A percentile compares a stretch with the other conserved stretches of the same genome.
Evolutionary conservation across 2,329 filamentous ascomycete genomes (phyloP).

Genomic region (Colletotrichum echinochloae): DNA sequence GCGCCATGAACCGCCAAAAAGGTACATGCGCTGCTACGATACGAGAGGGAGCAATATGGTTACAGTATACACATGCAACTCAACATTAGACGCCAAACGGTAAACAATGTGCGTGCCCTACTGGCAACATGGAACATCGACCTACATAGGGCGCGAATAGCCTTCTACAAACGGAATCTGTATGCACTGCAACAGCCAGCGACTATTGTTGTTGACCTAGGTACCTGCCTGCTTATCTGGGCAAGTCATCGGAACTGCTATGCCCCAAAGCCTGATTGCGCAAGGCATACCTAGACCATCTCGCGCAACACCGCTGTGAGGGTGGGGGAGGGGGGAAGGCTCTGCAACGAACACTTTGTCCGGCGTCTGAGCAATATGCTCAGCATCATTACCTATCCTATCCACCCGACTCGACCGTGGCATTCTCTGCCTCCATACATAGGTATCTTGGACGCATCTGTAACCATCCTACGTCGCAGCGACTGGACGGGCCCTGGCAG

Average conservation of each 20-base stretch:
- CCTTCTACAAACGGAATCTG: not conserved
- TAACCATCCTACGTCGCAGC: slow-evolving; percentile 9
- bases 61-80: not conserved
- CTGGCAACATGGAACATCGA: not conserved
- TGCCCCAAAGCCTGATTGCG: not conserved
- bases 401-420: not conserved
- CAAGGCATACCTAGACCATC: not conserved
- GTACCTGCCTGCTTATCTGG: not conserved
- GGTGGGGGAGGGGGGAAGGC: no score
- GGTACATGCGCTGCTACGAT: slow-evolving; percentile 9
- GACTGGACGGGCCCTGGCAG: slow-evolving; percentile 35
- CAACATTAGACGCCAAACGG: not conserved
- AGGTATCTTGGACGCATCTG: slow-evolving; percentile 10
- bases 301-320: not conserved
- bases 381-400: not conserved
- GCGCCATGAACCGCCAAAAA: slow-evolving; percentile 12
- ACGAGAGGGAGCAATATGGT: not conserved
- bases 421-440: not conserved
- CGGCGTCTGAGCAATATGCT: no score
- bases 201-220: not conserved
- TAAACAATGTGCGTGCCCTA: not conserved
- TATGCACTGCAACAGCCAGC: not conserved
- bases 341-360: not conserved
- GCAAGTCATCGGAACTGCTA: not conserved
- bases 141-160: not conserved